phyloP scores from a whole-genome alignment of 2,329 filamentous ascomycete genomes.

The Berkeleyomyces rouxiae region DNA sequence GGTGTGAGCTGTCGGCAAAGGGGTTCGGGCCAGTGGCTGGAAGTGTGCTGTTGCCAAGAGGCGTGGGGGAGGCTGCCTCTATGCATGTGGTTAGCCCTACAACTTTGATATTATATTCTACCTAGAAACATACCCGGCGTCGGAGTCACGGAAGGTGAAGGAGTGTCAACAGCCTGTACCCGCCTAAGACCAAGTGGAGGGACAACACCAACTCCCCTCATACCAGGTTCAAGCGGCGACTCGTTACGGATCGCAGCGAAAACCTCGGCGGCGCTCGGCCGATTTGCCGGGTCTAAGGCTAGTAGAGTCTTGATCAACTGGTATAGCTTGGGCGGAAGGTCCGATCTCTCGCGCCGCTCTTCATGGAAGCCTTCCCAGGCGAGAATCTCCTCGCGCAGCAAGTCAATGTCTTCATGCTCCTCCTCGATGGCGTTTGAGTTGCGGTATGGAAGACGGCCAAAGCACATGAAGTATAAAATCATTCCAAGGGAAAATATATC shows the following conservation, averaged over 20 bases:
- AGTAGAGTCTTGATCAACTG: slow-evolving; percentile 66
- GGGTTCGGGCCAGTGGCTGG: neutral
- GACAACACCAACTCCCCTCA: neutral
- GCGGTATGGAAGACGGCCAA: slow-evolving; percentile 69
- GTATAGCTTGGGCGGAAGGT: slow-evolving; percentile 76
- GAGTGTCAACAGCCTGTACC: slow-evolving; percentile 11
- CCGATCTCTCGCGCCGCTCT: slow-evolving; percentile 55
- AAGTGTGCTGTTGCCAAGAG: neutral
- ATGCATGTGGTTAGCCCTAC: neutral
- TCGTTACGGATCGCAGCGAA: slow-evolving; percentile 59
- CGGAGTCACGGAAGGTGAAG: neutral
- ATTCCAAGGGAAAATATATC: slow-evolving; percentile 97
- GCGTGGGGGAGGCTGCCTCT: neutral
- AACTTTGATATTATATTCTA: neutral
- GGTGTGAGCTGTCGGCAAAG: neutral
- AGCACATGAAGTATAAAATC: slow-evolving; percentile 98
- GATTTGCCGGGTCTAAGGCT: slow-evolving; percentile 55
- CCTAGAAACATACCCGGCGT: slow-evolving; percentile 17
- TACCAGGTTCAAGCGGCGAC: slow-evolving; percentile 28
- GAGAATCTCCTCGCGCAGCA: slow-evolving; percentile 69
- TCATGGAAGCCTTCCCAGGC: slow-evolving; percentile 78
- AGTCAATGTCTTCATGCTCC: slow-evolving; percentile 79
- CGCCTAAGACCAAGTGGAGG: slow-evolving; percentile 4
- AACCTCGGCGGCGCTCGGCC: slow-evolving; percentile 77
- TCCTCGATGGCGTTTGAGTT: slow-evolving; percentile 76